Percentiles rank a stretch among this genome's conserved stretches.
Conservation (phyloP, 495 filamentous ascomycete genomes). For the Penicillium ochrochloron region DNA sequence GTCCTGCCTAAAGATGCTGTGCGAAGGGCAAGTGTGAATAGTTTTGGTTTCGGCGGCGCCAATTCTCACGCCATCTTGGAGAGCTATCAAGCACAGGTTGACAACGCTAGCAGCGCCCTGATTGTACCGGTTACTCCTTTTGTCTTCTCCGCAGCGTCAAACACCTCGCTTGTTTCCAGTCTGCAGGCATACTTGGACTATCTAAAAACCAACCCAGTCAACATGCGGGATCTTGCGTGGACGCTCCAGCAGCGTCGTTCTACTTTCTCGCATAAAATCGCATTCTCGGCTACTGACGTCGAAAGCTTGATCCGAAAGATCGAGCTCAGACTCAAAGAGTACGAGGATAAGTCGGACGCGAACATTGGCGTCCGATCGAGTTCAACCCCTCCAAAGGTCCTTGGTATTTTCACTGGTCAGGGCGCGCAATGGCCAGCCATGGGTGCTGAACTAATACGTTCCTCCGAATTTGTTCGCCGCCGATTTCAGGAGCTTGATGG, state of each 20-base stretch:
- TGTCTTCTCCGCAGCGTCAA: conserved; percentile 1
- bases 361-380: neutral
- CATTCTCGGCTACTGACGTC: neutral
- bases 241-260: conserved; percentile 12
- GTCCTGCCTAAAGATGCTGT: conserved; percentile 34
- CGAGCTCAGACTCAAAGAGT: conserved; percentile 2
- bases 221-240: conserved; percentile 7
- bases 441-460: conserved; percentile 2
- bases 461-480: neutral
- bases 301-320: neutral
- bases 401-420: conserved; percentile 21
- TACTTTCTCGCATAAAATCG: neutral
- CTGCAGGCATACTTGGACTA: neutral
- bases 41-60: conserved; percentile 63
- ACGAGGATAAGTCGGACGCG: neutral
- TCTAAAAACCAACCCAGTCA: neutral
- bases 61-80: conserved; percentile 66
- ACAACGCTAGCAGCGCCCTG: neutral
- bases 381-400: conserved; percentile 3
- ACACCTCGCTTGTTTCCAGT: neutral
- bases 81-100: conserved; percentile 7
- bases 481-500: neutral
- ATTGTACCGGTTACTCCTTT: conserved; percentile 16
- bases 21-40: conserved; percentile 63
- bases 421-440: conserved; percentile 19